phyloP scores from a whole-genome alignment of 805 yeast genomes.

The Trichomonascus vanleenenianus region DNA sequence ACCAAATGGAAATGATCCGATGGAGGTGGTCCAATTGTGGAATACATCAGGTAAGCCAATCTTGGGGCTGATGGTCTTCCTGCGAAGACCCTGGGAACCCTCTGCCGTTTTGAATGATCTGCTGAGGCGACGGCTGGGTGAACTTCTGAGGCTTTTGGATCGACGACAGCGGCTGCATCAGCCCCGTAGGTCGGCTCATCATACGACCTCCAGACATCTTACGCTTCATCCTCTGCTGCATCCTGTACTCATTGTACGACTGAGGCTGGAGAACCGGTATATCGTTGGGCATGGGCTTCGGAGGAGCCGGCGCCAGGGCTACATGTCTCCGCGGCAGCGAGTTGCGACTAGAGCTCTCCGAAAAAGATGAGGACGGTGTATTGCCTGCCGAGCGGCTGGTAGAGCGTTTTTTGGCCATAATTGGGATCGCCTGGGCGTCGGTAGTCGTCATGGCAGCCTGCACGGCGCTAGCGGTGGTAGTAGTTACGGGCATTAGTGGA shows the following conservation, averaged over 20 bases:
- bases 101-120: too few relatives aligned
- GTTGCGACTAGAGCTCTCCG: not conserved
- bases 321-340: slow-evolving; percentile 4
- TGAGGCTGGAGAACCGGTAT: slow-evolving; percentile 8
- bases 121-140: too few relatives aligned
- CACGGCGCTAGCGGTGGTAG: not conserved
- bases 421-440: slow-evolving; percentile 1
- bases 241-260: slow-evolving; percentile 9
- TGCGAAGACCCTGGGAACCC: too few relatives aligned
- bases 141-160: too few relatives aligned
- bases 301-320: slow-evolving; percentile 19
- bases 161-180: too few relatives aligned
- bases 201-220: not conserved
- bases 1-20: too few relatives aligned
- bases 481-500: slow-evolving; percentile 2
- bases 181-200: too few relatives aligned
- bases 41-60: too few relatives aligned
- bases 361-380: not conserved
- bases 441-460: not conserved
- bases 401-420: not conserved
- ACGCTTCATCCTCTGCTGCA: slow-evolving; percentile 8
- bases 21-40: too few relatives aligned
- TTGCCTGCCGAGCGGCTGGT: not conserved
- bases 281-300: slow-evolving; percentile 6
- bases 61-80: too few relatives aligned